Conservation (phyloP, 805 yeast species). For the Kodamaea kakaduensis region DNA sequence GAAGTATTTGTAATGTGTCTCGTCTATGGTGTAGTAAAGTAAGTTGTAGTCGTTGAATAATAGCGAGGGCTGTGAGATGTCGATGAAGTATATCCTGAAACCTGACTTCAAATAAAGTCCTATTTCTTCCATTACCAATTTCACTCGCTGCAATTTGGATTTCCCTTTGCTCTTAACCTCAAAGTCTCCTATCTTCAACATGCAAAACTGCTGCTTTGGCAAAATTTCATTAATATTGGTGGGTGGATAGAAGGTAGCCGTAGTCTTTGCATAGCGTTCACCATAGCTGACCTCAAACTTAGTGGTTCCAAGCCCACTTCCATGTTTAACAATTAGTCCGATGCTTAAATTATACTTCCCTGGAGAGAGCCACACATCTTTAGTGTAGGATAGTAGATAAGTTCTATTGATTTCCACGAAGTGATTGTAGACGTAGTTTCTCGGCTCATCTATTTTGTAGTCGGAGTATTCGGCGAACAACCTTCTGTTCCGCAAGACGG, state of each 20-base stretch:
- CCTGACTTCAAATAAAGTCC: constrained; percentile 54
- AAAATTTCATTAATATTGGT: constrained; percentile 52
- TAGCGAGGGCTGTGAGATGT: constrained; percentile 38
- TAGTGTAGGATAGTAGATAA: constrained; percentile 44
- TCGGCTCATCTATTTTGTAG: constrained; percentile 46
- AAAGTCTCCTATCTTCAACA: constrained; percentile 51
- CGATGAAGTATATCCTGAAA: constrained; percentile 43
- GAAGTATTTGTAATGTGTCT: constrained; percentile 38
- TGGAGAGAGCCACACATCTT: constrained; percentile 43
- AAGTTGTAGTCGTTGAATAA: constrained; percentile 41
- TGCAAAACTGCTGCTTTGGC: constrained; percentile 48
- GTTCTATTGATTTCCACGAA: constrained; percentile 48
- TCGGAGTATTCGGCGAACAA: constrained; percentile 47
- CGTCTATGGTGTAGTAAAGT: constrained; percentile 39
- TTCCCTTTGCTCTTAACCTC: constrained; percentile 14
- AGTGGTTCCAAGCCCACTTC: constrained; percentile 56
- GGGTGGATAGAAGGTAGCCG: constrained; percentile 49
- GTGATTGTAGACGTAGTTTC: constrained; percentile 40
- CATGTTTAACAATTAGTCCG: constrained; percentile 50
- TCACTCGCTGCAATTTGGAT: constrained; percentile 30
- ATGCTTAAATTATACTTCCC: constrained; percentile 50
- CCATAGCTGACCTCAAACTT: constrained; percentile 44
- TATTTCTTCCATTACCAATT: constrained; percentile 51
- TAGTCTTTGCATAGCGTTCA: constrained; percentile 21
- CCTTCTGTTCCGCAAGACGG: constrained; percentile 48